A percentile compares a stretch with the other conserved stretches of the same genome.
Conservation (phyloP, 2,329 filamentous ascomycete species). For the Coccinonectria pachysandricola region DNA sequence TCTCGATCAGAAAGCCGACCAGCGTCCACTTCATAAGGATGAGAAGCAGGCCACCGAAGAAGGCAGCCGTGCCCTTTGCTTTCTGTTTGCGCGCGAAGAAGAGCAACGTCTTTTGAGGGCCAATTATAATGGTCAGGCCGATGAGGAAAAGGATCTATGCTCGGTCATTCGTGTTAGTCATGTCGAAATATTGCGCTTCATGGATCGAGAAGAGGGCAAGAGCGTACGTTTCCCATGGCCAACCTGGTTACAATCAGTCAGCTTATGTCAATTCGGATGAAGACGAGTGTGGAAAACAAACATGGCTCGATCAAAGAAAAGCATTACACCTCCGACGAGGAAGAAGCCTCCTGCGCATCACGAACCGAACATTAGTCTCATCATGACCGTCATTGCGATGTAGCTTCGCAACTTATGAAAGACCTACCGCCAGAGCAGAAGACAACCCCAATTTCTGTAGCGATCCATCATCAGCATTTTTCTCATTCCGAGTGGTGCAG, state of each 20-base stretch:
- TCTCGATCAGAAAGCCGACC: constrained; percentile 78
- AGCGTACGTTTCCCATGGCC: constrained; percentile 86
- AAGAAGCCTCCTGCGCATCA: constrained; percentile 70
- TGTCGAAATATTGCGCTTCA: no score
- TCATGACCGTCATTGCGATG: constrained; percentile 11
- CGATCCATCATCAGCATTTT: constrained; percentile 20
- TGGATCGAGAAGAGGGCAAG: no score
- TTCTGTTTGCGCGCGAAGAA: constrained; percentile 96
- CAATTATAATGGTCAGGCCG: constrained; percentile 92
- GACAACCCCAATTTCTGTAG: constrained; percentile 85
- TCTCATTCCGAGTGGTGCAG: background rate
- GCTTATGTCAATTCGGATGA: no score
- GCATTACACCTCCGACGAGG: constrained; percentile 82
- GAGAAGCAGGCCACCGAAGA: constrained; percentile 70
- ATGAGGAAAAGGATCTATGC: constrained; percentile 89
- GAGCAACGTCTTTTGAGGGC: constrained; percentile 75
- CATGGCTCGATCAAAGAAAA: constrained; percentile 98
- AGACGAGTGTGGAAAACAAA: no score
- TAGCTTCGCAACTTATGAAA: constrained; percentile 10
- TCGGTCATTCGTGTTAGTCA: constrained; percentile 5
- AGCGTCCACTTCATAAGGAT: constrained; percentile 89
- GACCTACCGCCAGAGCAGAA: constrained; percentile 94
- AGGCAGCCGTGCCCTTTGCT: constrained; percentile 80
- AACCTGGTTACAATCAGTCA: constrained; percentile 75
- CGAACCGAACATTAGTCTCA: constrained; percentile 9